A percentile compares a stretch with the other conserved stretches of the same genome.
Evolutionary conservation across 108 stramenopile species (phyloP).

Genomic region (Craspedostauros australis): DNA sequence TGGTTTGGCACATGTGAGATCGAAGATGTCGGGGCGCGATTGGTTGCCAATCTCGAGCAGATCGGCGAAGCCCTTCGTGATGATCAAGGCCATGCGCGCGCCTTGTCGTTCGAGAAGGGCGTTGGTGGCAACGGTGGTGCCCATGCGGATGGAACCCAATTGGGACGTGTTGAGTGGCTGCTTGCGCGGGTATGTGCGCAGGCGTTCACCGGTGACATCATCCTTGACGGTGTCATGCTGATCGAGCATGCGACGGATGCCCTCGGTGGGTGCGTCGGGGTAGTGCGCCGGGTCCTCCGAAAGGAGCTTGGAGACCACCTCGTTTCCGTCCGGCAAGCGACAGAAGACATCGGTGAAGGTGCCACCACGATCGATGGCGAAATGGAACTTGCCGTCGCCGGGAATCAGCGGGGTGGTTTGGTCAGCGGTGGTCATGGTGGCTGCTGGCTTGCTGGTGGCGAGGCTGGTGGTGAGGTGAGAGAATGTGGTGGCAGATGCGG

Average conservation of each 20-base stretch:
- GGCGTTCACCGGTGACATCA: no score
- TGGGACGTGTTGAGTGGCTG: slow-evolving; percentile 51
- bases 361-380: slow-evolving; percentile 94
- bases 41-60: slow-evolving; percentile 94
- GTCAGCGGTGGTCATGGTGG: not conserved
- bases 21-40: slow-evolving; percentile 87
- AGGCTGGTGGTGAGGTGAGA: no score
- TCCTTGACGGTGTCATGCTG: slow-evolving; percentile 51
- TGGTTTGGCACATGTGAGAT: slow-evolving; percentile 68
- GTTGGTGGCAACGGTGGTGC: slow-evolving; percentile 97
- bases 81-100: slow-evolving; percentile 82
- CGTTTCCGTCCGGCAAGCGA: slow-evolving; percentile 51
- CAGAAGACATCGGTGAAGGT: slow-evolving; percentile 95
- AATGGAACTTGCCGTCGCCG: slow-evolving; percentile 81
- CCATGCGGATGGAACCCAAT: slow-evolving; percentile 88
- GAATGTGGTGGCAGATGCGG: no score
- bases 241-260: slow-evolving; percentile 87
- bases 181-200: slow-evolving; percentile 59
- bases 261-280: slow-evolving; percentile 95
- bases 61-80: slow-evolving; percentile 89
- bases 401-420: not conserved
- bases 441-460: no score
- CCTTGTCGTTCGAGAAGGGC: slow-evolving; percentile 95
- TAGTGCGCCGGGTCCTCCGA: slow-evolving; percentile 94
- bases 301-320: slow-evolving; percentile 83